Conservation (phyloP, 2,329 filamentous ascomycete species). For the Gremmenia infestans region DNA sequence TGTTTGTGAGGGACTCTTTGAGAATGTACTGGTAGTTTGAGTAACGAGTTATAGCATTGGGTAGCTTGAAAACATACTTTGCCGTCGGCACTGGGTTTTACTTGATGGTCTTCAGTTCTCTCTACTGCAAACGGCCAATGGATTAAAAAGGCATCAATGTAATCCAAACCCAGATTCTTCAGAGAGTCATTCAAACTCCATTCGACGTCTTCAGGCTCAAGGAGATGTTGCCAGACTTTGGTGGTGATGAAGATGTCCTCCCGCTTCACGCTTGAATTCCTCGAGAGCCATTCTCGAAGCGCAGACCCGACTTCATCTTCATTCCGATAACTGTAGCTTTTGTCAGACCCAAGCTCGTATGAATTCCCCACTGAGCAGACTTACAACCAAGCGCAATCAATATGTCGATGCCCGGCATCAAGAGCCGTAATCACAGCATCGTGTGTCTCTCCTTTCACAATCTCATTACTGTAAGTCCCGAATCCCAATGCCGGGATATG, state of each 20-base stretch:
- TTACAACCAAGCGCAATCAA: slow-evolving; percentile 66
- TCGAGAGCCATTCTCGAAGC: slow-evolving; percentile 63
- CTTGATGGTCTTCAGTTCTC: slow-evolving; percentile 66
- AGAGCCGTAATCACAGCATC: slow-evolving; percentile 54
- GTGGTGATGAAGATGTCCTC: slow-evolving; percentile 27
- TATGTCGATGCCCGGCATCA: slow-evolving; percentile 57
- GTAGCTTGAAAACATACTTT: slow-evolving; percentile 35
- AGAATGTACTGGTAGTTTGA: slow-evolving; percentile 45
- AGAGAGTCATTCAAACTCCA: slow-evolving; percentile 67
- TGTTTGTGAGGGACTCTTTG: slow-evolving; percentile 58
- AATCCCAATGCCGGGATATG: slow-evolving; percentile 40
- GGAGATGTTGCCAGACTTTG: slow-evolving; percentile 55
- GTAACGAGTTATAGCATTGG: background rate
- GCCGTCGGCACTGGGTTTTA: slow-evolving; percentile 44
- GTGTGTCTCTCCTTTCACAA: slow-evolving; percentile 39
- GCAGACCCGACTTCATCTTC: slow-evolving; percentile 78
- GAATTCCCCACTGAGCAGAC: slow-evolving; percentile 30
- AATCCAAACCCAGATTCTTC: slow-evolving; percentile 67
- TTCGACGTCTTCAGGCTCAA: slow-evolving; percentile 55
- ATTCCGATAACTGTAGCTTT: slow-evolving; percentile 54
- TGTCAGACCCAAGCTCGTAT: background rate
- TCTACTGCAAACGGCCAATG: slow-evolving; percentile 79
- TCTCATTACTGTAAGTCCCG: slow-evolving; percentile 31
- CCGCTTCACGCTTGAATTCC: slow-evolving; percentile 53
- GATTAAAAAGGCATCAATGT: slow-evolving; percentile 75